Evolutionary conservation across 106 monocot genomes (phyloP), one percentile per base, ranked within the genome.

Genomic region (Chionographis japonica): DNA sequence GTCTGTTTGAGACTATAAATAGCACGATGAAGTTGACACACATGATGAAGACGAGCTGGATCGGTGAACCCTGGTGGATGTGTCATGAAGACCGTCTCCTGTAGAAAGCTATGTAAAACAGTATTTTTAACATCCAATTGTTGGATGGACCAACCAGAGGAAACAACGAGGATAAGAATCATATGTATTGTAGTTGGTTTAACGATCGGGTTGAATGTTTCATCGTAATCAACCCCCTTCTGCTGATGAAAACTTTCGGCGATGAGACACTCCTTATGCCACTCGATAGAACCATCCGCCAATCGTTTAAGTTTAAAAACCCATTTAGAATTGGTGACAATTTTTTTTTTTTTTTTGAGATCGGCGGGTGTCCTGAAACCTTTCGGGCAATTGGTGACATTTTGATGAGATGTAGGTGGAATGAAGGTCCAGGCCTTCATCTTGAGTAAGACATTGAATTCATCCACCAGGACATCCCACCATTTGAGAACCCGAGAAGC

Each of bases 1-100:
- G 27, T 52, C 36, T 75, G 74, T 14, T 75, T 75, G 2, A 75
- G 57, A 2, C 74, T 49, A 51, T 75, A 75, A 75, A 75, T 14
- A 15, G 74, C 65, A 35, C 52, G 36, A 12, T 76, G 8, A 2
- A 76, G n/a, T 17, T 36, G 4, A 12, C 68, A 76, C 40, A 76
- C 60, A 41, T 61, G 51, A 55, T 37, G 9, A 4, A 27, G 76
- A 37, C 0, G 11, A 12, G 1, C 3, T 3, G 42, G 3, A 42
- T 68, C 37, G 0, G 54, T 37, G 14, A 76, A 69, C 3, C 61
- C 69, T 6, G 51, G 68, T 1, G 69, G 76, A 40, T 76, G 68
- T 4, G 37, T 3, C 61, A 62, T 58, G 46, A 19, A 66, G 9
- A 75, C 56, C 1, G 1, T 3, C 36, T 67, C 66, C 1, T 27